Conservation (phyloP, 1,139 yeast genomes). For the Candida sojae region DNA sequence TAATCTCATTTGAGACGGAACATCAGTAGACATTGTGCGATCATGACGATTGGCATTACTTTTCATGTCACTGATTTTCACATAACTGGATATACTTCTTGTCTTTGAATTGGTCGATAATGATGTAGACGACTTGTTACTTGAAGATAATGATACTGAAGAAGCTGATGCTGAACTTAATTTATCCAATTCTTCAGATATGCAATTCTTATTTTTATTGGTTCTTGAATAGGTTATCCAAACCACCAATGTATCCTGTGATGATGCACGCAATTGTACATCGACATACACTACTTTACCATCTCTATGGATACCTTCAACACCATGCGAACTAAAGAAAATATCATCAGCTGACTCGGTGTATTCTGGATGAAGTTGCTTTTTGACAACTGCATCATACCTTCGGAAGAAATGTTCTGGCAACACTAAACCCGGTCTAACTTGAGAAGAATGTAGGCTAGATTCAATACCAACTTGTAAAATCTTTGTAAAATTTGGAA, state of each 20-base stretch:
- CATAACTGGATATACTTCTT: slow-evolving; percentile 1
- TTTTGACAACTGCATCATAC: slow-evolving; percentile 34
- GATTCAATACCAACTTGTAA: slow-evolving; percentile 50
- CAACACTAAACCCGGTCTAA: slow-evolving; percentile 60
- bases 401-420: slow-evolving; percentile 91
- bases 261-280: slow-evolving; percentile 75
- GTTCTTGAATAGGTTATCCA: slow-evolving; percentile 88
- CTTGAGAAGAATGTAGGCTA: slow-evolving; percentile 34
- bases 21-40: slow-evolving; percentile 9
- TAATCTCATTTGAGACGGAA: slow-evolving; percentile 62
- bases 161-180: slow-evolving; percentile 21
- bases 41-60: slow-evolving; percentile 14
- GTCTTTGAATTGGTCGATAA: slow-evolving; percentile 6
- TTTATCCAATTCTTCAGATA: slow-evolving; percentile 27
- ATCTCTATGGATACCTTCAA: slow-evolving; percentile 68
- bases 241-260: slow-evolving; percentile 58
- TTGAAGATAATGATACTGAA: slow-evolving; percentile 12
- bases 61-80: slow-evolving; percentile 3
- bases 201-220: slow-evolving; percentile 21
- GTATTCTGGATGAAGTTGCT: slow-evolving; percentile 10
- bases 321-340: slow-evolving; percentile 65
- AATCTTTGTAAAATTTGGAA: slow-evolving; percentile 66
- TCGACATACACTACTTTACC: slow-evolving; percentile 69
- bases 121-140: slow-evolving; percentile 8
- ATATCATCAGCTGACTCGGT: slow-evolving; percentile 33